Evolutionary conservation across 2,329 filamentous ascomycete genomes (phyloP), one percentile per base, ranked within the genome.

Genomic region (Aureobasidium subglaciale): DNA sequence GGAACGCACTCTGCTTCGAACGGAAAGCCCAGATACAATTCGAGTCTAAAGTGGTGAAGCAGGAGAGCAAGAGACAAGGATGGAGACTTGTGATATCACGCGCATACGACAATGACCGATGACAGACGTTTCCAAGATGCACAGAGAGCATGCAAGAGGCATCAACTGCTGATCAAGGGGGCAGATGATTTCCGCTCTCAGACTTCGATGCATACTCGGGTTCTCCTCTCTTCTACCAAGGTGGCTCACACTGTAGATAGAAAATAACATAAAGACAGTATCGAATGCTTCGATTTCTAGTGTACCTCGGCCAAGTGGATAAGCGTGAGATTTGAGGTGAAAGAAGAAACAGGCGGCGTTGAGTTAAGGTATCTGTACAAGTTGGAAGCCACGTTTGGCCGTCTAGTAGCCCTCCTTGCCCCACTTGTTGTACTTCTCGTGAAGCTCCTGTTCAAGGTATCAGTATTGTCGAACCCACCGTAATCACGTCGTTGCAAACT

Each of bases 361-460:
- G 29, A 38, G 22, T 54, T 25, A 24, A 49, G 43, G 42, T 48
- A 56, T 48, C 54, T 56, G 49, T 56, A 56, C 54, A 56, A 13
- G 20, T 46, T 30, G 10, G 10, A n/a, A 46, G 34, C 52, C 52
- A 40, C 4, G 13, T 48, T 25, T 34, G 15, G 25, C 35, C 13
- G 30, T 63, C 62, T 67, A 88, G 76, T 87, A 97, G 65, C 90
- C 91, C 64, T 97, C 93, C 84, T 97, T 97, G 74, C 93, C 93
- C 84, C 89, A 97, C 82, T 99, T 99, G 88, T 99, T 99, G 84
- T 87, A 97, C 78, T 87, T 87, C 66, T 99, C 93, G 78, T 99
- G 93, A 62, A 96, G 83, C 67, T 86, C 81, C 89, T 95, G 66
- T 9, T 30, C 27, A 13, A 30, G 20, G 5, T 35, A 25, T 54